Evolutionary conservation across 768 basidiomycete species (phyloP).

Genomic region (Trametes cingulata): DNA sequence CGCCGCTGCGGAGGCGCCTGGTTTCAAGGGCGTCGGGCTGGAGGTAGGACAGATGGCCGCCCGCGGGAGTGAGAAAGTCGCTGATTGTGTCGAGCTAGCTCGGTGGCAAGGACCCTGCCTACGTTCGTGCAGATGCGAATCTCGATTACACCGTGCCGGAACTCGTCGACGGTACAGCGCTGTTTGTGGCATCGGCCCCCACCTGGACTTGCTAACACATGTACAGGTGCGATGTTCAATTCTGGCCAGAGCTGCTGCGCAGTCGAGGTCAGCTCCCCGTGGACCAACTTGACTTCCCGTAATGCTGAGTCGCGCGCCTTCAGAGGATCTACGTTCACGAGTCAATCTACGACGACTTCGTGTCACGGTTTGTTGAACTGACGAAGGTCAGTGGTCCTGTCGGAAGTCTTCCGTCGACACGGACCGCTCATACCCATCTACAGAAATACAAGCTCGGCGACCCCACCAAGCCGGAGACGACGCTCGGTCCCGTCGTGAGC

Average conservation of each 20-base stretch:
- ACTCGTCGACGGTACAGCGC: slow-evolving; percentile 77
- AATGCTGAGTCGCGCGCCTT: neutral
- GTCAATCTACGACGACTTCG: slow-evolving; percentile 76
- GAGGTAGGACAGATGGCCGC: slow-evolving; percentile 52
- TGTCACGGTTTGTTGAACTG: slow-evolving; percentile 67
- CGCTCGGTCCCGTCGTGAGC: slow-evolving; percentile 92
- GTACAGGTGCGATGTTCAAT: slow-evolving; percentile 87
- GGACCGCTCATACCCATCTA: neutral
- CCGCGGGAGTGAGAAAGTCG: neutral
- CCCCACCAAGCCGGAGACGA: slow-evolving; percentile 71
- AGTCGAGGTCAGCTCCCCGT: slow-evolving; percentile 63
- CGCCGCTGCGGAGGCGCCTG: slow-evolving; percentile 61
- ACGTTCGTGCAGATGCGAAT: slow-evolving; percentile 87
- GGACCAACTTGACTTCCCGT: neutral
- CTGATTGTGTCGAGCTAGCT: slow-evolving; percentile 60
- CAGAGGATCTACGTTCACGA: slow-evolving; percentile 95
- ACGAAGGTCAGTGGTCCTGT: slow-evolving; percentile 51
- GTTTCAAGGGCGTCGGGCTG: slow-evolving; percentile 86
- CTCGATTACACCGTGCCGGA: slow-evolving; percentile 80
- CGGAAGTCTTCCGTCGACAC: neutral
- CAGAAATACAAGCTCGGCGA: slow-evolving; percentile 87
- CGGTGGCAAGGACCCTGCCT: slow-evolving; percentile 98
- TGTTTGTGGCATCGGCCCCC: neutral
- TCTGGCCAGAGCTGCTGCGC: slow-evolving; percentile 97
- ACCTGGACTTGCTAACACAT: neutral